Conservation (phyloP, 352 stramenopile genomes). For the Phytophthora tubulina region DNA sequence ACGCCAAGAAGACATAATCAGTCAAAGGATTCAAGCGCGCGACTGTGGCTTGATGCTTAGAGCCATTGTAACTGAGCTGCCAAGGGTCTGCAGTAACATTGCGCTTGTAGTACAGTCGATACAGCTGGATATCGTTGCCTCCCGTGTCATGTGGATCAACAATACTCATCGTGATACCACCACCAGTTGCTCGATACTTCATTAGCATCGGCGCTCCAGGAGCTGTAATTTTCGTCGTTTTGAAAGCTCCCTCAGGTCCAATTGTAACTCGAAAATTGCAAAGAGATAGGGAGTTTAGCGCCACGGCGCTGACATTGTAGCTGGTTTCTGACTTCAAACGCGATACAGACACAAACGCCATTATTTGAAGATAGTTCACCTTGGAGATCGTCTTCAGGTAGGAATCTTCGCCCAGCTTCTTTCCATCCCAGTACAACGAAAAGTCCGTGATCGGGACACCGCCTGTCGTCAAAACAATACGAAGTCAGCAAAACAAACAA, state of each 20-base stretch:
- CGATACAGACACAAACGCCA: constrained; percentile 38
- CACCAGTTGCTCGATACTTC: constrained; percentile 45
- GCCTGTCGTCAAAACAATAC: constrained; percentile 30
- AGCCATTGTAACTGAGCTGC: constrained; percentile 45
- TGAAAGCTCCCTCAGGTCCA: constrained; percentile 33
- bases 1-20: constrained; percentile 50
- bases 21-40: constrained; percentile 41
- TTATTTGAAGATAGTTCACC: constrained; percentile 41
- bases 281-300: constrained; percentile 54
- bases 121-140: constrained; percentile 47
- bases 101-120: constrained; percentile 53
- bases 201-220: constrained; percentile 44
- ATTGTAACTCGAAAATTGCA: constrained; percentile 49
- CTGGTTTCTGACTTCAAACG: constrained; percentile 37
- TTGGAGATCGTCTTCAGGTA: constrained; percentile 18
- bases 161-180: constrained; percentile 57
- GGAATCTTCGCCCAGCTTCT: constrained; percentile 25
- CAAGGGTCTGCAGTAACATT: constrained; percentile 35
- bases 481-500: constrained; percentile 3
- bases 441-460: constrained; percentile 60
- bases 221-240: constrained; percentile 37
- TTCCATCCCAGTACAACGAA: constrained; percentile 49
- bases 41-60: constrained; percentile 41
- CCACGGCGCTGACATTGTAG: constrained; percentile 48
- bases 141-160: constrained; percentile 61